Evolutionary conservation across 108 stramenopile species (phyloP).

Genomic region (Cyclostephanos tholiformis): DNA sequence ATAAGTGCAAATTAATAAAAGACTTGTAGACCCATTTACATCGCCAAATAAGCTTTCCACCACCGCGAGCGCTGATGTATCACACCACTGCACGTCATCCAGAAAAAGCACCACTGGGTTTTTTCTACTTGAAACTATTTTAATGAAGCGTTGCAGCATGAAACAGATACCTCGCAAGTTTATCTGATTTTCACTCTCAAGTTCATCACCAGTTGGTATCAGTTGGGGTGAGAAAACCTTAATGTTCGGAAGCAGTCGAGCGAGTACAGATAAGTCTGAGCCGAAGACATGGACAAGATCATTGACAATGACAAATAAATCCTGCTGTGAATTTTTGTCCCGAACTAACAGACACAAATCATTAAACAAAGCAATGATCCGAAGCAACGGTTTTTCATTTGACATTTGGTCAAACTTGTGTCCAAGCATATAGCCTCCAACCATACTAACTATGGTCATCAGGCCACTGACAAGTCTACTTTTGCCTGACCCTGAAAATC

Average conservation of each 20-base stretch:
- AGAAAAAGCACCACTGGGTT: no score
- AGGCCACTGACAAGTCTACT: no score
- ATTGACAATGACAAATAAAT: no score
- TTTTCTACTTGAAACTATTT: no score
- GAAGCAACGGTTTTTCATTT: slow-evolving; percentile 22
- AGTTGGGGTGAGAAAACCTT: slow-evolving; percentile 5
- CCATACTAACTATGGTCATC: not conserved
- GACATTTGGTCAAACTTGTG: slow-evolving; percentile 30
- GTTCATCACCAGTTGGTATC: slow-evolving; percentile 19
- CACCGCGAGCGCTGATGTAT: no score
- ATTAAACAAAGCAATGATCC: slow-evolving; percentile 37
- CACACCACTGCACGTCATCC: no score
- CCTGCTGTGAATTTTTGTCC: slow-evolving; percentile 33
- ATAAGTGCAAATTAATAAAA: no score
- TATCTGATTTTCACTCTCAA: slow-evolving; percentile 8
- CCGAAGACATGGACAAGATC: no score
- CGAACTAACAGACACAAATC: slow-evolving; percentile 25
- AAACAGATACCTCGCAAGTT: slow-evolving; percentile 38
- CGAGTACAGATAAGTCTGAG: slow-evolving; percentile 17
- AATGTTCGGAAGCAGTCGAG: slow-evolving; percentile 28
- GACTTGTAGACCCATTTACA: no score
- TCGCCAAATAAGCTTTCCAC: no score
- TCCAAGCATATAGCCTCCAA: slow-evolving; percentile 18
- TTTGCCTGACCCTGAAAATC: slow-evolving; percentile 22
- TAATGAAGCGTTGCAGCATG: no score